Base-by-base conservation (phyloP, 202 grass and related monocot genomes). In the Setaria viridis region DNA sequence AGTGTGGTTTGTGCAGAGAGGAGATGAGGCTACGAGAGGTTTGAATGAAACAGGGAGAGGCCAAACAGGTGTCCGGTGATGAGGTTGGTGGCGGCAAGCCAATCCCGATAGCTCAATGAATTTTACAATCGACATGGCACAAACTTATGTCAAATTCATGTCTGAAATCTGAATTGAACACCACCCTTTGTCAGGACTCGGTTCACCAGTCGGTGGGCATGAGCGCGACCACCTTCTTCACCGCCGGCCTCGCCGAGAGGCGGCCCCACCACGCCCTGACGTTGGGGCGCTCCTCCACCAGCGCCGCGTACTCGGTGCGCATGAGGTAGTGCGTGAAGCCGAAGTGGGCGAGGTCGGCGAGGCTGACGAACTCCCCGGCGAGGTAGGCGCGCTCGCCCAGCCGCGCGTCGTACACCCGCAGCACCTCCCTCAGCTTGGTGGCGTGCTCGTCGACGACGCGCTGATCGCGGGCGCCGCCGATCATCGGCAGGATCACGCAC, bases 271-370 rank as follows among this genome's bases (percentile, higher is more conserved):
- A 97, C 6, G 87, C 91, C 54, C 19, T 80, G 1, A 97, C 89
- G 63, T 70, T 72, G 2, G 76, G 46, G 17, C 58, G 47, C n/a
- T 75, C 82, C 37, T 90, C 85, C 6, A 97, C 47, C 8, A 97
- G 6, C 4, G 72, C 17, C 0, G 16, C 48, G 20, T 77, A 80
- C 29, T 91, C 89, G 0, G 89, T 89, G 14, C 9, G 20, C 85
- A 91, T 85, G 62, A 97, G 63, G 63, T 76, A 35, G 12, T 45
- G 56, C 43, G 65, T 91, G 32, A 70, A 5, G 0, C 86, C 84
- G 56, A 94, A 68, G 78, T 94, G 94, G 68, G 78, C 83, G 60
- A 97, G 57, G 50, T 97, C 92, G 19, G 94, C 94, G 37, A 94
- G 56, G 77, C 84, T 97, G 78, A 86, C 4, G 67, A 30, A 78